Conservation (phyloP, 805 yeast species). For the Sugiyamaella mastotermitis region DNA sequence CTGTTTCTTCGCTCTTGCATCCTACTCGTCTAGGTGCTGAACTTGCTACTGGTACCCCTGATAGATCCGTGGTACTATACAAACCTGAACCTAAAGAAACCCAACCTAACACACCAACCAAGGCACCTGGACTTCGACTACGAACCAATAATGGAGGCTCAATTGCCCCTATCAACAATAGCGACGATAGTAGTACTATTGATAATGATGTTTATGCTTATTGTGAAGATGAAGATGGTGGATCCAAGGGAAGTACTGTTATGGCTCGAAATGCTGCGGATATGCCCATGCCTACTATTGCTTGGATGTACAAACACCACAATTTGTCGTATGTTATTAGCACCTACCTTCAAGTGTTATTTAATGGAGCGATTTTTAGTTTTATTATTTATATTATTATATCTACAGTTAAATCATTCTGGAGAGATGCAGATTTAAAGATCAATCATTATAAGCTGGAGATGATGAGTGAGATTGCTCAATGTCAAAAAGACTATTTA, state of each 20-base stretch:
- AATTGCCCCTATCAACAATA: not conserved
- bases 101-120: not conserved
- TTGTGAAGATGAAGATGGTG: too few relatives aligned
- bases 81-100: not conserved
- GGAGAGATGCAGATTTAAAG: slow-evolving; percentile 62
- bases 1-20: slow-evolving; percentile 7
- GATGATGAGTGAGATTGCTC: slow-evolving; percentile 52
- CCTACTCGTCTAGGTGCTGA: slow-evolving; percentile 14
- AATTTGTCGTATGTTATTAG: slow-evolving; percentile 45
- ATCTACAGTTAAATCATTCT: slow-evolving; percentile 45
- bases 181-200: not conserved
- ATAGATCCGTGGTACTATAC: slow-evolving; percentile 1
- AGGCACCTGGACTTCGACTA: not conserved
- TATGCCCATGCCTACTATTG: slow-evolving; percentile 27
- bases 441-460: slow-evolving; percentile 51
- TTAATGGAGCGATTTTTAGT: slow-evolving; percentile 47
- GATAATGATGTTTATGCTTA: not conserved
- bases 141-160: too few relatives aligned
- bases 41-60: slow-evolving; percentile 7
- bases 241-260: not conserved
- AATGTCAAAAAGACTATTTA: slow-evolving; percentile 61
- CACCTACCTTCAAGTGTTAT: slow-evolving; percentile 56
- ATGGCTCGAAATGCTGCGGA: not conserved
- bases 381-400: slow-evolving; percentile 43
- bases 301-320: slow-evolving; percentile 18